Evolutionary conservation across 1,284 basidiomycete genomes (phyloP).

Genomic region (Austroboletus niveus): DNA sequence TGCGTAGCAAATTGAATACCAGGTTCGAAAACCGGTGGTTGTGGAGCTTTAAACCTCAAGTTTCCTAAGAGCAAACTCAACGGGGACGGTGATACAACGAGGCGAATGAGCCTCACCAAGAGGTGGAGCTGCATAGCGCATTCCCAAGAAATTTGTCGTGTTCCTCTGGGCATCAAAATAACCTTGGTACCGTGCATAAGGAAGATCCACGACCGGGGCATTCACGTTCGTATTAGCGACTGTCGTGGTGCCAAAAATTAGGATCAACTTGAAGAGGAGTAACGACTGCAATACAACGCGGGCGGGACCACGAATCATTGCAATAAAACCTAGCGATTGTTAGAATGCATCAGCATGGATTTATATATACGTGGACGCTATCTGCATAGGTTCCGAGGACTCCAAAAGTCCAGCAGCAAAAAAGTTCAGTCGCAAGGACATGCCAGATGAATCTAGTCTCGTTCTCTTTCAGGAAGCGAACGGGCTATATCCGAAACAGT

Average conservation of each 20-base stretch:
- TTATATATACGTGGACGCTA: background rate
- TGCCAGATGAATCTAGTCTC: too few relatives aligned
- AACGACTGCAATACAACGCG: background rate
- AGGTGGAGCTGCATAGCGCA: conserved; percentile 21
- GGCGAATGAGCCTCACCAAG: conserved; percentile 1
- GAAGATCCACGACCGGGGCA: conserved; percentile 10
- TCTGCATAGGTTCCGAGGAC: background rate
- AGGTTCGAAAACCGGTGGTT: background rate
- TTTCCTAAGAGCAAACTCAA: conserved; percentile 1
- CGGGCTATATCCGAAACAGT: too few relatives aligned
- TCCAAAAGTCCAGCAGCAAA: too few relatives aligned
- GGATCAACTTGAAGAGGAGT: background rate
- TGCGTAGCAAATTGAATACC: conserved; percentile 14
- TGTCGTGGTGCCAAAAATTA: background rate
- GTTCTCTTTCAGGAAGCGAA: too few relatives aligned
- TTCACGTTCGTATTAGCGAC: background rate
- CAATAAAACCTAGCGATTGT: background rate
- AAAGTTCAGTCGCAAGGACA: too few relatives aligned
- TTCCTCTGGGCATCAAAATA: conserved; percentile 8
- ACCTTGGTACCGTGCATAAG: conserved; percentile 19
- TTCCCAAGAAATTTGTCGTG: conserved; percentile 11
- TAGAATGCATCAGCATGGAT: background rate
- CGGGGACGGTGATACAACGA: too few relatives aligned
- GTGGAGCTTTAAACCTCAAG: conserved; percentile 20
- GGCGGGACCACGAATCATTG: background rate